Base-by-base conservation (phyloP, 306 rosid species). In the Hippophae rhamnoides region DNA sequence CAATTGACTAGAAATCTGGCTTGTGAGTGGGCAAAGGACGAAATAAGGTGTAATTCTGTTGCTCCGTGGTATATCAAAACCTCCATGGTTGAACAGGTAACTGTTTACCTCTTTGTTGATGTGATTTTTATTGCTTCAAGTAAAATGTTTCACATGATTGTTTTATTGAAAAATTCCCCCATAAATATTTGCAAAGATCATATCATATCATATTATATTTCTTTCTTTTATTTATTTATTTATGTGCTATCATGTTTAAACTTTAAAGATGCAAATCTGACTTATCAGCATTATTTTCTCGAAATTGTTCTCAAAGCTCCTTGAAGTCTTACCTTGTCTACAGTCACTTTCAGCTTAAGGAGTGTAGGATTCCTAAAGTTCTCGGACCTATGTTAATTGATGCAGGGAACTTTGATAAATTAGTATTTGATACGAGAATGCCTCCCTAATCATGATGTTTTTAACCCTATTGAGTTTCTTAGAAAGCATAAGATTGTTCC, bases 61-160 rank as follows among this genome's bases (percentile, higher is more conserved):
- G 90, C 95, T 50, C 95, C 90, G 38, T 86, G 95, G 95, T 86
- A 81, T 79, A 83, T 83, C 77, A 74, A 13, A 81, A 83, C 90
- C 26, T 81, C 87, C 50, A 74, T 86, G 87, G 90, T 81, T 54
- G 85, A 83, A 62, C 85, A 81, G 69, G 95, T 86, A 76, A 67
- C 52, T 61, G 49, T 61, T 8, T 72, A 62, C 56, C 9, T n/a
- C 68, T 60, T 61, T 72, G 26, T 50, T 63, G 40, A 61, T 65
- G 18, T 66, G 23, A 59, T 69, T 8, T 48, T 8, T 48, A 5
- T 48, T 48, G 42, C 52, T 44, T 43, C 14, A 58, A 23, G 5
- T 11, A 23, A 58, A 26, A 10, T 27, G 3, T 48, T 48, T 48
- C 52, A 13, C 13, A 5, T 48, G 7, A 11, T 2, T 48, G 13